Percentiles rank a stretch among this genome's conserved stretches.
Conservation (phyloP, 352 stramenopile genomes). For the Phytopythium boreale region DNA sequence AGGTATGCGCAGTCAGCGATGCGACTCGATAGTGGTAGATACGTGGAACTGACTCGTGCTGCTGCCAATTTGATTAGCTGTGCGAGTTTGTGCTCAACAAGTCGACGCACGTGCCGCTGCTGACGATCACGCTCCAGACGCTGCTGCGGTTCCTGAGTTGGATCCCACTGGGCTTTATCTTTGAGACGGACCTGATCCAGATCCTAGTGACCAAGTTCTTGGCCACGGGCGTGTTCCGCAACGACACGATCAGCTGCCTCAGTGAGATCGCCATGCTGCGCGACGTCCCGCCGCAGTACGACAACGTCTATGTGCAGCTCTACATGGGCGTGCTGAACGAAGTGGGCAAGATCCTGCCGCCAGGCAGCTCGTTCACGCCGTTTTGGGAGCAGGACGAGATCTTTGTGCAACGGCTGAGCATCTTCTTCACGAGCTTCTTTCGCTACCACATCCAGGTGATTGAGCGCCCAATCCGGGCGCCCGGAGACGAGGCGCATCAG, state of each 20-base stretch:
- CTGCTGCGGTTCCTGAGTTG: conserved; percentile 97
- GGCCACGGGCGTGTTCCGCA: conserved; percentile 92
- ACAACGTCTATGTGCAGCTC: conserved; percentile 93
- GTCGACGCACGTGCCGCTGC: conserved; percentile 88
- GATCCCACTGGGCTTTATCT: conserved; percentile 98
- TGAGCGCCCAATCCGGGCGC: conserved; percentile 79
- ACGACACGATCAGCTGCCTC: conserved; percentile 96
- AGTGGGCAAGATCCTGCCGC: conserved; percentile 89
- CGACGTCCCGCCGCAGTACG: conserved; percentile 92
- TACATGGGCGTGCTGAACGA: conserved; percentile 94
- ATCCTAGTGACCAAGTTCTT: conserved; percentile 97
- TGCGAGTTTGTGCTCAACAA: conserved; percentile 98
- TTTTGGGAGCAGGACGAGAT: conserved; percentile 94
- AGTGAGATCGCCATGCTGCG: conserved; percentile 96
- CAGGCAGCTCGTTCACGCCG: conserved; percentile 91
- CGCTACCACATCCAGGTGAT: conserved; percentile 94
- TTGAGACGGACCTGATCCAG: conserved; percentile 96
- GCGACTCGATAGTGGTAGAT: not conserved
- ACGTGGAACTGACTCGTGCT: not conserved
- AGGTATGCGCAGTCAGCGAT: conserved; percentile 23
- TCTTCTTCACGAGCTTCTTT: conserved; percentile 97
- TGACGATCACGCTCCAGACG: conserved; percentile 97
- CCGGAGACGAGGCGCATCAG: conserved; percentile 86
- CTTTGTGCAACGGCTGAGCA: conserved; percentile 96
- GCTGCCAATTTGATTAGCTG: conserved; percentile 48